Conservation (phyloP, 805 yeast genomes). For the Brettanomyces nanus region DNA sequence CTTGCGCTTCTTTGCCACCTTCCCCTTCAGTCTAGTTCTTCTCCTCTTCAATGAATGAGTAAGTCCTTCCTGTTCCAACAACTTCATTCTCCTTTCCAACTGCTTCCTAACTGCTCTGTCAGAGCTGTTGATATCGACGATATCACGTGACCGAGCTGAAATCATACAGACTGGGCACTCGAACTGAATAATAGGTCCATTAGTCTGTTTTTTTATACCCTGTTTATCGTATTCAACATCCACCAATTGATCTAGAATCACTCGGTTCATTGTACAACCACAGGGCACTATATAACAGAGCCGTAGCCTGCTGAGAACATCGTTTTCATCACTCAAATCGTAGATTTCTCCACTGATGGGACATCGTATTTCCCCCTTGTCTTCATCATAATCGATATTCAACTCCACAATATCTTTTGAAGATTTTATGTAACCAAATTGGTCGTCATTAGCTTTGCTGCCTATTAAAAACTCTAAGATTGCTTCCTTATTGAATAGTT, state of each 20-base stretch:
- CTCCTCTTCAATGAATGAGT: conserved; percentile 31
- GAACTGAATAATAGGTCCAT: conserved; percentile 1
- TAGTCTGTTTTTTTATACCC: not conserved
- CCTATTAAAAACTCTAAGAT: conserved; percentile 43
- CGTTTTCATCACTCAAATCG: conserved; percentile 24
- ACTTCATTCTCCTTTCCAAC: conserved; percentile 10
- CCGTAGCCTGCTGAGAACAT: conserved; percentile 10
- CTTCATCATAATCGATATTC: conserved; percentile 13
- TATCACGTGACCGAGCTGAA: conserved; percentile 12
- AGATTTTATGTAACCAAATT: conserved; percentile 1
- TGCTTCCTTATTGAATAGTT: conserved; percentile 55
- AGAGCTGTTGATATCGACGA: conserved; percentile 27
- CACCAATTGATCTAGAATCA: conserved; percentile 21
- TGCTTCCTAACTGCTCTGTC: conserved; percentile 4
- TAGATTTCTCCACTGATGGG: conserved; percentile 30
- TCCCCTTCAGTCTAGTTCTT: conserved; percentile 13
- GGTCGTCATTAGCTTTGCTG: not conserved
- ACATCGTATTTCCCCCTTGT: conserved; percentile 25
- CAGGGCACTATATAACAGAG: conserved; percentile 40
- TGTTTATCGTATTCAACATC: conserved; percentile 4
- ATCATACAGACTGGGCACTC: conserved; percentile 37
- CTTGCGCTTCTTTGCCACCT: conserved; percentile 1
- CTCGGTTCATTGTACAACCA: conserved; percentile 33
- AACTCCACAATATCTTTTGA: conserved; percentile 27
- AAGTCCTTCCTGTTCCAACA: conserved; percentile 19